These are phyloP conservation scores for Triglochin maritima DNA, from an alignment of 106 monocot species.

Conservation along the genomic window DNA sequence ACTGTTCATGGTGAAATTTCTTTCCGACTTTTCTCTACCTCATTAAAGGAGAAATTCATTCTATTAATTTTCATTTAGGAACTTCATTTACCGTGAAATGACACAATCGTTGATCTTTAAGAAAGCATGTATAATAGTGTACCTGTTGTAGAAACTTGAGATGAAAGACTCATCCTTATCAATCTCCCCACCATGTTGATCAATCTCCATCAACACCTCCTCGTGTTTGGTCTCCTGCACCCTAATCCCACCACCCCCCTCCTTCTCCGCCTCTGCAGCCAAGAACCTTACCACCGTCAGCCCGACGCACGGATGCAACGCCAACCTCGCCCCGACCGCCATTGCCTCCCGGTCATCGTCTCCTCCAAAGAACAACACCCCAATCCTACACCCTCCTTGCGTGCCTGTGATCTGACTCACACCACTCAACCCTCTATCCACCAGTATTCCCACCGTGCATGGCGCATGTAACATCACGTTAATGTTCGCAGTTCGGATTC, in stretches of 20 bases:
- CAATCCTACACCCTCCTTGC: slow-evolving; percentile 9
- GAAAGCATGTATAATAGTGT: neutral
- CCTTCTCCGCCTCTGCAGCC: neutral
- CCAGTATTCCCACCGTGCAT: slow-evolving; percentile 44
- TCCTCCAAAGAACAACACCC: slow-evolving; percentile 44
- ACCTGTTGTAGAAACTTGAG: slow-evolving; percentile 21
- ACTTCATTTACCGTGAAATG: no score
- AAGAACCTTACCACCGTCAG: slow-evolving; percentile 33
- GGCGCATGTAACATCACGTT: slow-evolving; percentile 31
- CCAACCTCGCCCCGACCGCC: slow-evolving; percentile 18
- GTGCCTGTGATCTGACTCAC: slow-evolving; percentile 1
- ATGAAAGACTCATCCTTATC: slow-evolving; percentile 16
- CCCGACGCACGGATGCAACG: slow-evolving; percentile 15
- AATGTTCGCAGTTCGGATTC: slow-evolving; percentile 17
- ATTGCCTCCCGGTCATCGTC: slow-evolving; percentile 43
- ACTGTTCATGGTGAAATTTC: no score
- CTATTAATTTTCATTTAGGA: no score
- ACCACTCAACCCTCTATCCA: slow-evolving; percentile 28
- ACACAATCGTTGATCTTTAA: neutral
- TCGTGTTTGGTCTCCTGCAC: slow-evolving; percentile 10
- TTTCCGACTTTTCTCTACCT: no score
- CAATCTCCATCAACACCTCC: slow-evolving; percentile 14
- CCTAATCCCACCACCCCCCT: slow-evolving; percentile 6
- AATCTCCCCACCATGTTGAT: slow-evolving; percentile 4
- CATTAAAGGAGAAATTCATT: no score